Evolutionary conservation across 192 early-diverging fungal species (phyloP), one percentile per base, ranked within the genome.

Genomic region (Diversispora epigaea): DNA sequence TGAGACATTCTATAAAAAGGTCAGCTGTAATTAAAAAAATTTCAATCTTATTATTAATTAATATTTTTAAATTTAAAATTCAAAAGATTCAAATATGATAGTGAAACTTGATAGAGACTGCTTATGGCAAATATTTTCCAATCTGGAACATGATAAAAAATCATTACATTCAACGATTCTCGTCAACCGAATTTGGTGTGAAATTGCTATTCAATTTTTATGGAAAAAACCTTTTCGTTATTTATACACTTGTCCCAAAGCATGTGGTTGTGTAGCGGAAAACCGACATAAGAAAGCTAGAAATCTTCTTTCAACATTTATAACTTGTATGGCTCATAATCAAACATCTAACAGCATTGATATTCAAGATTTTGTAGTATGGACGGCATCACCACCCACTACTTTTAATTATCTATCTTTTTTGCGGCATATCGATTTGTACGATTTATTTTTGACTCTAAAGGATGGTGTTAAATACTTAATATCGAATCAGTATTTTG

Each of bases 201-300:
- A 49, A 45, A 21, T 68, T 25, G 66, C 66, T 1, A 21, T 68
- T 22, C 66, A 68, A 68, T 68, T 49, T 50, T 68, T 68, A 25
- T 68, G 66, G 66, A 50, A 21, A 25, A 68, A 47, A 68, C 66
- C 66, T 6, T 68, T 68, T 21, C 44, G 45, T 45, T 68, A 47
- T 11, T 22, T 68, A 14, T 50, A 49, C 25, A 32, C 66, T 0
- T 49, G 66, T 11, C 19, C n/a, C 12, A 68, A 45, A 50, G 41
- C 43, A 39, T 25, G 66, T 14, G 10, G 15, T 6, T 62, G 60
- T 15, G 25, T 39, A 14, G 25, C 22, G 14, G 25, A 62, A 62
- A 47, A 4, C n/a, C 43, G 41, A 40, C 9, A 45, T 47, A 21
- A 47, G 22, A 49, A 45, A 47, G 44, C 19, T 11, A 50, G 19